Conservation (phyloP, 2,329 filamentous ascomycete species). For the Acrodontium crateriforme region DNA sequence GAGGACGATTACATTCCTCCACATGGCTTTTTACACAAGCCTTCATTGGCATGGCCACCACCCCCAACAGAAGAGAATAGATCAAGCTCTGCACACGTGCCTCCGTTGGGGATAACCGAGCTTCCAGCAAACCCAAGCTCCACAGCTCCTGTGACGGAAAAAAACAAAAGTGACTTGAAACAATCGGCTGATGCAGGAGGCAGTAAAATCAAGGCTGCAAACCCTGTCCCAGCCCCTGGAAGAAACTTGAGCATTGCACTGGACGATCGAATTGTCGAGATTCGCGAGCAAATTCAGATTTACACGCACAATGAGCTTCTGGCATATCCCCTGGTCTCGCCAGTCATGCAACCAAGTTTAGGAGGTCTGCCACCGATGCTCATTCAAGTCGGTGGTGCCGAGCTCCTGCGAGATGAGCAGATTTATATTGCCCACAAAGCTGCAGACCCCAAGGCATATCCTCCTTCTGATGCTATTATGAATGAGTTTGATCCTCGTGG, state of each 20-base stretch:
- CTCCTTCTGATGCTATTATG: slow-evolving; percentile 50
- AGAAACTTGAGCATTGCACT: slow-evolving; percentile 50
- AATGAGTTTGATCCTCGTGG: slow-evolving; percentile 46
- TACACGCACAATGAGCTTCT: slow-evolving; percentile 74
- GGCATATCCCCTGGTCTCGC: slow-evolving; percentile 78
- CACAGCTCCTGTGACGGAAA: too few species aligned
- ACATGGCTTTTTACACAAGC: slow-evolving; percentile 79
- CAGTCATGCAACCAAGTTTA: slow-evolving; percentile 72
- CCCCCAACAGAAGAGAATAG: slow-evolving; percentile 52
- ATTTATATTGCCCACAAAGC: slow-evolving; percentile 92
- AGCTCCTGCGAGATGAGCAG: slow-evolving; percentile 84
- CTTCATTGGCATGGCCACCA: slow-evolving; percentile 82
- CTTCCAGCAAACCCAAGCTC: too few species aligned
- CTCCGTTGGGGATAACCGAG: slow-evolving; percentile 16
- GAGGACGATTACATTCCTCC: slow-evolving; percentile 77
- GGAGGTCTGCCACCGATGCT: slow-evolving; percentile 81
- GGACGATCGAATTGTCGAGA: slow-evolving; percentile 53
- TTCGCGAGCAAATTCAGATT: slow-evolving; percentile 89
- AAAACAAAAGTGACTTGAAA: too few species aligned
- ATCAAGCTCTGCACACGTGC: slow-evolving; percentile 9
- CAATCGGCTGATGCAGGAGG: slow-evolving; percentile 4
- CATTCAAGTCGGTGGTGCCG: slow-evolving; percentile 67
- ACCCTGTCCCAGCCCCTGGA: slow-evolving; percentile 11
- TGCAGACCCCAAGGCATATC: slow-evolving; percentile 66
- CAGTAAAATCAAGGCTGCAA: slow-evolving; percentile 4